A percentile compares a stretch with the other conserved stretches of the same genome.
Evolutionary conservation across 148 eudicot species (phyloP).

Genomic region (Polygonum maritimum): DNA sequence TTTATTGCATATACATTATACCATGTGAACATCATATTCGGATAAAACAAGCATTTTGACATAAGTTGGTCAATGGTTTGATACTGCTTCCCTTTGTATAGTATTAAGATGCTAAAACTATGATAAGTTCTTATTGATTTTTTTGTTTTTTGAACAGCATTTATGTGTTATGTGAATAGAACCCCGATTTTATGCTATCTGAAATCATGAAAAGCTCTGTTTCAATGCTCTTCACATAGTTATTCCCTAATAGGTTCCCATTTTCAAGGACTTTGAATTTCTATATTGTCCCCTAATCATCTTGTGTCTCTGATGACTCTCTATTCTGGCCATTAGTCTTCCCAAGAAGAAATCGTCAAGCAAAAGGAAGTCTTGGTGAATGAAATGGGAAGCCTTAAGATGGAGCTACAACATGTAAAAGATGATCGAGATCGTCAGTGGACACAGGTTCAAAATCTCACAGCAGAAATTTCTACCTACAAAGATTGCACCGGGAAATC

Average conservation of each 20-base stretch:
- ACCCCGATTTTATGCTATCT: background rate
- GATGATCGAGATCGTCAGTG: constrained; percentile 77
- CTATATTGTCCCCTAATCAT: background rate
- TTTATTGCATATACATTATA: background rate
- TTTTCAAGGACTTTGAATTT: background rate
- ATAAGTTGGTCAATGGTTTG: background rate
- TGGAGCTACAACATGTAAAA: constrained; percentile 68
- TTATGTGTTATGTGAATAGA: background rate
- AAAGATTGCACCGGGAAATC: constrained; percentile 61
- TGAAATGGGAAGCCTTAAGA: constrained; percentile 60
- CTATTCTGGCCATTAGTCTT: constrained; percentile 28
- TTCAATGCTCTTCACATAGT: background rate
- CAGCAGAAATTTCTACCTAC: constrained; percentile 52
- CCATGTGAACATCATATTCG: background rate
- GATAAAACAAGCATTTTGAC: background rate
- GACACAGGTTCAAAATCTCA: constrained; percentile 44
- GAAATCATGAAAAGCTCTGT: background rate
- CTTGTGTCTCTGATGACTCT: background rate
- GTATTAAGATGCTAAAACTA: background rate
- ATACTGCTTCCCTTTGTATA: background rate
- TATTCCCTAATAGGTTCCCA: background rate
- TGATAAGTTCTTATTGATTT: background rate
- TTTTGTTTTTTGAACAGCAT: no score
- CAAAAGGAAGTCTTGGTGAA: constrained; percentile 63
- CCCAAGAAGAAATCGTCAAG: constrained; percentile 60